These are phyloP conservation scores for Euphorbia peplus DNA, from an alignment of 345 rosid genomes.

Conservation along the genomic window DNA sequence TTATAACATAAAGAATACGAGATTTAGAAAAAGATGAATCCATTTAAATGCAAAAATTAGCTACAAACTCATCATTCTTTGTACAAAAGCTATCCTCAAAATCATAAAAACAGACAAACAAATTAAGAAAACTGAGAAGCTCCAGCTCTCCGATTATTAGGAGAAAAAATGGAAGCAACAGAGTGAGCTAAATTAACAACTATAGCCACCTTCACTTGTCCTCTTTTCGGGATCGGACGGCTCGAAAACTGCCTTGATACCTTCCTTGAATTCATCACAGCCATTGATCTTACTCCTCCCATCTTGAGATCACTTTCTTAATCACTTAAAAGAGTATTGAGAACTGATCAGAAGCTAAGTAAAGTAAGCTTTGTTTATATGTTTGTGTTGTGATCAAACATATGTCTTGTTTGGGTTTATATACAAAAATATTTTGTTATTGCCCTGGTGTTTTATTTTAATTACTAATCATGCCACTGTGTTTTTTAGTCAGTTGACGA, in stretches of 20 bases:
- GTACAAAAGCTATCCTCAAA: too few species aligned
- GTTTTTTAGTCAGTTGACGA: constrained; percentile 24
- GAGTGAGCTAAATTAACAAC: constrained; percentile 51
- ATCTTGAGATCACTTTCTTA: constrained; percentile 8
- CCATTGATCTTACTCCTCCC: constrained; percentile 34
- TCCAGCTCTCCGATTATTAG: constrained; percentile 19
- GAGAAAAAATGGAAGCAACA: constrained; percentile 54
- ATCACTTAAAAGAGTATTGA: too few species aligned
- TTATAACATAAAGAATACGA: too few species aligned
- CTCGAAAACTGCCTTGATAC: constrained; percentile 28
- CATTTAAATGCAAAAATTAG: too few species aligned
- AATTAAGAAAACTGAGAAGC: constrained; percentile 29
- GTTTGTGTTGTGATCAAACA: background rate
- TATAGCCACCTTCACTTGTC: constrained; percentile 67
- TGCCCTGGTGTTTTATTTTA: background rate
- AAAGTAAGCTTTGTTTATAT: too few species aligned
- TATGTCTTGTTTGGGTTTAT: background rate
- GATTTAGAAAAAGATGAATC: too few species aligned
- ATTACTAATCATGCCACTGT: background rate
- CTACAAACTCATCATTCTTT: too few species aligned
- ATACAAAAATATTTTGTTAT: background rate
- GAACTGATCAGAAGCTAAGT: too few species aligned
- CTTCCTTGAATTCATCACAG: constrained; percentile 27
- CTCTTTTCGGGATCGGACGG: constrained; percentile 75
- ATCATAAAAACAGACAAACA: background rate